Conservation (phyloP, 1,284 basidiomycete species). For the Porphyrellus sp. region DNA sequence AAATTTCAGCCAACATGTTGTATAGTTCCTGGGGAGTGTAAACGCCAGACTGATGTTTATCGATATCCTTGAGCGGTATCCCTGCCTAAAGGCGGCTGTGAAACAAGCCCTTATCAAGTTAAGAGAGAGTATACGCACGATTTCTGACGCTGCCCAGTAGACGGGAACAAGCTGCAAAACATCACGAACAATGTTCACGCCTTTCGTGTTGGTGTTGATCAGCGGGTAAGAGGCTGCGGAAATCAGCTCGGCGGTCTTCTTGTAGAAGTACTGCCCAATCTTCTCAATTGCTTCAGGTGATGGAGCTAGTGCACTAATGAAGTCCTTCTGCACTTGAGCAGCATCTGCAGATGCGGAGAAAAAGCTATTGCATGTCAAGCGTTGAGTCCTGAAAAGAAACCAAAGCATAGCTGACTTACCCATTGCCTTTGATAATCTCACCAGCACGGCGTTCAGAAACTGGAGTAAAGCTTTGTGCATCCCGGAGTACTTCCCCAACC, state of each 20-base stretch:
- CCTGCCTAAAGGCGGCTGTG: constrained; percentile 50
- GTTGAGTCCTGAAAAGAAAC: neutral
- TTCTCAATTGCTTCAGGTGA: constrained; percentile 46
- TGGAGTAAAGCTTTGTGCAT: constrained; percentile 43
- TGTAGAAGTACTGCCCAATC: constrained; percentile 58
- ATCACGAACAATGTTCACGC: constrained; percentile 68
- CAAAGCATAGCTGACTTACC: constrained; percentile 40
- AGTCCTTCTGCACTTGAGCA: constrained; percentile 46
- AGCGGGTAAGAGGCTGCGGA: constrained; percentile 49
- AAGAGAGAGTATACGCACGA: constrained; percentile 45
- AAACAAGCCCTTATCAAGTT: neutral
- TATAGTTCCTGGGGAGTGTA: constrained; percentile 64
- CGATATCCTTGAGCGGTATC: constrained; percentile 68
- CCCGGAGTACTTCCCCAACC: constrained; percentile 52
- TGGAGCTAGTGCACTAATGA: constrained; percentile 47
- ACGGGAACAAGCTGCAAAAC: constrained; percentile 66
- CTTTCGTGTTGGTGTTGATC: constrained; percentile 47
- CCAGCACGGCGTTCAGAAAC: constrained; percentile 50
- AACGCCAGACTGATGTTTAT: constrained; percentile 48
- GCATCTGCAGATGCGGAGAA: constrained; percentile 56
- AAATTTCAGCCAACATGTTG: constrained; percentile 63
- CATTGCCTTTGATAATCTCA: constrained; percentile 53
- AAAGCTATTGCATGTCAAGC: constrained; percentile 32
- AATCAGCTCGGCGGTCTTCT: constrained; percentile 58
- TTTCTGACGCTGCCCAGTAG: constrained; percentile 62